Percentiles rank a stretch among this genome's conserved stretches.
phyloP scores from a whole-genome alignment of 2,329 filamentous ascomycete genomes.

The Westerdykella aurantiaca region DNA sequence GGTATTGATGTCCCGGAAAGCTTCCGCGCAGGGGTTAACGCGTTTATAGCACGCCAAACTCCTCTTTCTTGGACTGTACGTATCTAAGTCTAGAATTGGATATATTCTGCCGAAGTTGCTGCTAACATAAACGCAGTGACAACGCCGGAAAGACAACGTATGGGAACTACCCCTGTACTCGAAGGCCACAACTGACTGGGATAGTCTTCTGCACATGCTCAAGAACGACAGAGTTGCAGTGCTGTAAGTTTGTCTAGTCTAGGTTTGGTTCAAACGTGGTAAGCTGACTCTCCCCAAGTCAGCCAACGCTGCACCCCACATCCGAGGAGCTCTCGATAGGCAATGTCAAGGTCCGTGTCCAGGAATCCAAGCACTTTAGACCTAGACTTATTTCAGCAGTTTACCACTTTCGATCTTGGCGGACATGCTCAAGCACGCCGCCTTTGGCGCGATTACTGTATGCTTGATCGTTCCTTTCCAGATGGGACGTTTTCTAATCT shows the following conservation, averaged over 20 bases:
- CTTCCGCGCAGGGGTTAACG: background rate
- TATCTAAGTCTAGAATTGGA: background rate
- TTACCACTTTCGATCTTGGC: constrained; percentile 72
- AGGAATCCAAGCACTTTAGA: background rate
- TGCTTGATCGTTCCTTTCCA: background rate
- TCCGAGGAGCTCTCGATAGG: constrained; percentile 51
- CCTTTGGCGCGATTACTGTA: constrained; percentile 38
- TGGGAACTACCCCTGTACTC: background rate
- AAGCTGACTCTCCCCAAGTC: constrained; percentile 9
- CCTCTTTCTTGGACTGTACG: constrained; percentile 64
- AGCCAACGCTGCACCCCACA: constrained; percentile 48
- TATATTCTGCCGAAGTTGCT: background rate
- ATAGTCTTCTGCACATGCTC: constrained; percentile 70
- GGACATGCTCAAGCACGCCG: constrained; percentile 38
- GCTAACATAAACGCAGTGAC: constrained; percentile 40
- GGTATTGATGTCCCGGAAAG: background rate
- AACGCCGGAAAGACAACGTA: constrained; percentile 85
- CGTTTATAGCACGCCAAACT: constrained; percentile 54
- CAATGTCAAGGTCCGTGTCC: constrained; percentile 55
- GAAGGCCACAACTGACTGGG: constrained; percentile 9
- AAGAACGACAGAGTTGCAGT: constrained; percentile 86
- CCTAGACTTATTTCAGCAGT: background rate
- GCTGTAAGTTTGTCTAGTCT: constrained; percentile 52
- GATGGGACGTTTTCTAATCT: constrained; percentile 4
- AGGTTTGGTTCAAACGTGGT: background rate